A percentile compares a stretch with the other conserved stretches of the same genome.
Evolutionary conservation across 352 stramenopile species (phyloP).

Genomic region (Pythium grandisporangium): DNA sequence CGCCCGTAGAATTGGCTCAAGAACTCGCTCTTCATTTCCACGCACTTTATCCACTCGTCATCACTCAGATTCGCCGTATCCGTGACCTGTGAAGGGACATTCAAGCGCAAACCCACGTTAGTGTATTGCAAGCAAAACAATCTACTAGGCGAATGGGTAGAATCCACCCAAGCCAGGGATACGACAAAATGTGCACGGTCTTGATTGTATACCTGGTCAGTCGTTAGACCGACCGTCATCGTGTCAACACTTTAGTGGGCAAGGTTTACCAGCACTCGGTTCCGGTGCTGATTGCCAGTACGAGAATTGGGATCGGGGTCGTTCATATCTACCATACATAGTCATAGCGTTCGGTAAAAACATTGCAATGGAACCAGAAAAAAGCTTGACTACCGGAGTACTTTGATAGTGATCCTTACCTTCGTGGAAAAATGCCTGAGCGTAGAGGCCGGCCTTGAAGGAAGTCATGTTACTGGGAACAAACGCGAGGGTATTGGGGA

Average conservation of each 20-base stretch:
- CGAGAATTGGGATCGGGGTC: slow-evolving; percentile 59
- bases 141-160: too few species aligned
- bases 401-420: slow-evolving; percentile 16
- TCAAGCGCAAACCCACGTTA: too few species aligned
- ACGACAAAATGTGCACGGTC: too few species aligned
- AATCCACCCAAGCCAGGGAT: too few species aligned
- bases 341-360: too few species aligned
- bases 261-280: slow-evolving; percentile 28
- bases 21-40: slow-evolving; percentile 60
- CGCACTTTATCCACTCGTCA: slow-evolving; percentile 49
- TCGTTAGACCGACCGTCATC: slow-evolving; percentile 38
- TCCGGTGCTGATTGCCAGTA: slow-evolving; percentile 53
- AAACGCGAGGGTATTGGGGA: slow-evolving; percentile 44
- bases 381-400: too few species aligned
- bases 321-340: slow-evolving; percentile 50
- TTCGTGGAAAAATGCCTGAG: slow-evolving; percentile 57
- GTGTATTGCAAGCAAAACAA: too few species aligned
- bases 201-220: slow-evolving; percentile 48
- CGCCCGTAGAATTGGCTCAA: slow-evolving; percentile 57
- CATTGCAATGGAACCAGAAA: background rate
- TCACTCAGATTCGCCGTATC: slow-evolving; percentile 30
- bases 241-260: slow-evolving; percentile 11
- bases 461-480: slow-evolving; percentile 42
- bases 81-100: too few species aligned
- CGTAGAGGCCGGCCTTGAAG: slow-evolving; percentile 35